Evolutionary conservation across 352 stramenopile genomes (phyloP).

Genomic region (Phytophthora crassamura): DNA sequence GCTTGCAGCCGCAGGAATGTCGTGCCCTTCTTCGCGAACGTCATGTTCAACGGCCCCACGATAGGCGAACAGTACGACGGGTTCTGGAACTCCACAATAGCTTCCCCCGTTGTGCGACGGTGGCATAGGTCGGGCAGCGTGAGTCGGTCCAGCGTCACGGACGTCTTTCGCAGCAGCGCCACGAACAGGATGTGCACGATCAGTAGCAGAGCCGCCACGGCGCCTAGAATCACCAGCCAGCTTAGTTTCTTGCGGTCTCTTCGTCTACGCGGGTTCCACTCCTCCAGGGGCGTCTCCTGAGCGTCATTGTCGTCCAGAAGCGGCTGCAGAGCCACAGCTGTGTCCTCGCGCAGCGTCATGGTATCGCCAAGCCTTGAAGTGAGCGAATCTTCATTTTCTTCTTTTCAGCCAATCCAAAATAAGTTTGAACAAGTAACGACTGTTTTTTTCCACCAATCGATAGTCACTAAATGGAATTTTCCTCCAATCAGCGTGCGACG

Average conservation of each 20-base stretch:
- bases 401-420: conserved; percentile 19
- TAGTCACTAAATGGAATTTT: neutral
- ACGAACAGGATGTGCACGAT: conserved; percentile 73
- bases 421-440: conserved; percentile 1
- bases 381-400: neutral
- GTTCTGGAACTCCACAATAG: conserved; percentile 72
- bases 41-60: conserved; percentile 62
- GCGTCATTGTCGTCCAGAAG: conserved; percentile 19
- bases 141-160: conserved; percentile 56
- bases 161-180: conserved; percentile 66
- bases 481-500: no score
- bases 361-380: conserved; percentile 20
- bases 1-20: conserved; percentile 55
- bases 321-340: conserved; percentile 26
- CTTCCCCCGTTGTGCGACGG: conserved; percentile 47
- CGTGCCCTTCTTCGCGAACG: conserved; percentile 61
- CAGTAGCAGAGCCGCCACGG: conserved; percentile 42
- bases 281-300: neutral
- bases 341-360: conserved; percentile 12
- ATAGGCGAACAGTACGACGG: conserved; percentile 78
- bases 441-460: conserved; percentile 16
- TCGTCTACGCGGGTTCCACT: neutral
- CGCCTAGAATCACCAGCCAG: conserved; percentile 40
- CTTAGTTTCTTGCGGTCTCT: conserved; percentile 10
- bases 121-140: conserved; percentile 82